Conservation (phyloP, 2,329 filamentous ascomycete genomes). For the Dactylellina leptospora region DNA sequence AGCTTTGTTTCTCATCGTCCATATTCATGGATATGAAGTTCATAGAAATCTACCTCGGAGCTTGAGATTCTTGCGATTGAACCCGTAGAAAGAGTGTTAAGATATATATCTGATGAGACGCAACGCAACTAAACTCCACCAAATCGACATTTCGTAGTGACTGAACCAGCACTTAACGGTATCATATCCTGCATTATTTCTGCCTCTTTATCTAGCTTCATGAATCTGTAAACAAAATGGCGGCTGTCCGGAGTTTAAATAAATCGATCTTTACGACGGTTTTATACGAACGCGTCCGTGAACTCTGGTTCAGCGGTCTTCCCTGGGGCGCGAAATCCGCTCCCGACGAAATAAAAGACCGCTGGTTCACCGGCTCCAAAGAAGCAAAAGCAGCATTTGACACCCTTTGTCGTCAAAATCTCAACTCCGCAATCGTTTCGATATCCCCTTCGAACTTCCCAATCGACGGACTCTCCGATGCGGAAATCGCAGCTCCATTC, state of each 20-base stretch:
- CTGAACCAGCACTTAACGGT: no score
- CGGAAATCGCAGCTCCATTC: slow-evolving; percentile 39
- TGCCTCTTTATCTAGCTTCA: no score
- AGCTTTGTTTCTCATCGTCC: no score
- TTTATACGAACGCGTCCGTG: slow-evolving; percentile 37
- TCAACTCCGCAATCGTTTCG: slow-evolving; percentile 20
- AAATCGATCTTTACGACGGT: slow-evolving; percentile 29
- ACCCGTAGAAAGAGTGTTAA: no score
- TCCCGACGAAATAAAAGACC: slow-evolving; percentile 31
- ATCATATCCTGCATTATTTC: no score
- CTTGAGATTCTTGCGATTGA: no score
- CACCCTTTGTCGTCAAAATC: slow-evolving; percentile 25
- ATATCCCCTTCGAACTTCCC: slow-evolving; percentile 39
- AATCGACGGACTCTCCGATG: slow-evolving; percentile 29
- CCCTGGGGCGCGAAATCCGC: slow-evolving; percentile 35
- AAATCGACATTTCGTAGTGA: no score
- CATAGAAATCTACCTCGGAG: no score
- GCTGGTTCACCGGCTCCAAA: slow-evolving; percentile 37
- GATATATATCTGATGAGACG: no score
- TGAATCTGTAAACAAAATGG: no score
- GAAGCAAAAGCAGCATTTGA: slow-evolving; percentile 36
- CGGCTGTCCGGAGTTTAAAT: slow-evolving; percentile 10
- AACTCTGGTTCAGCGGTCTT: slow-evolving; percentile 34
- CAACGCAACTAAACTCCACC: no score
- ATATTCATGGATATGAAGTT: no score